A percentile compares a stretch with the other conserved stretches of the same genome.
These are phyloP conservation scores for Nymphaea thermarum DNA, from an alignment of 164 flowering plant species.

Conservation along the genomic window DNA sequence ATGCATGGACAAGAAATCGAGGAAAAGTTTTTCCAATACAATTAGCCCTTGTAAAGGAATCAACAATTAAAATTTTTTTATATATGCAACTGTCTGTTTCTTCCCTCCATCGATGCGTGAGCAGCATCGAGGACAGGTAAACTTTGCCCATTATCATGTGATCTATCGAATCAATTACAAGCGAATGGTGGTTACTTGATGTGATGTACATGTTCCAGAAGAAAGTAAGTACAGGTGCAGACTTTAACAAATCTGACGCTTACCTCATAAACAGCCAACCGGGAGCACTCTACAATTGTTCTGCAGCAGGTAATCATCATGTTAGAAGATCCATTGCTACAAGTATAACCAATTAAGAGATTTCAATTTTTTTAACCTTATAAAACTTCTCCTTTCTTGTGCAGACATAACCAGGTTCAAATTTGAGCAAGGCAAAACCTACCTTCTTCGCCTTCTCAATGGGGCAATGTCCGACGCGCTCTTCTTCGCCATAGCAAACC, in stretches of 20 bases:
- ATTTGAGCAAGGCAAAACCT: constrained; percentile 20
- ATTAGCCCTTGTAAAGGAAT: too few relatives aligned
- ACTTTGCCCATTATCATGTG: too few relatives aligned
- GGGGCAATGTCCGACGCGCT: constrained; percentile 17
- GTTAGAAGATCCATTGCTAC: background rate
- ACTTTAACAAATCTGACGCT: constrained; percentile 3
- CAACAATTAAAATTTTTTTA: too few relatives aligned
- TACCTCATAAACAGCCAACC: constrained; percentile 5
- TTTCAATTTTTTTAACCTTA: too few relatives aligned
- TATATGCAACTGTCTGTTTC: too few relatives aligned
- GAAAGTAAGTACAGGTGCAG: background rate
- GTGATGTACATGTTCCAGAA: constrained; percentile 1
- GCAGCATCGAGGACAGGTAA: too few relatives aligned
- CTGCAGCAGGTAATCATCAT: constrained; percentile 7
- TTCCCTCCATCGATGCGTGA: too few relatives aligned
- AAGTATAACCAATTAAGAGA: too few relatives aligned
- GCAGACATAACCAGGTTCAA: too few relatives aligned
- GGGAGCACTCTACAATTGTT: constrained; percentile 18
- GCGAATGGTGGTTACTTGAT: constrained; percentile 4
- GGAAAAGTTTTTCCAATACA: too few relatives aligned
- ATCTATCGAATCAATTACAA: background rate
- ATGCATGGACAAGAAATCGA: too few relatives aligned
- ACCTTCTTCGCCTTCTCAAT: constrained; percentile 26
- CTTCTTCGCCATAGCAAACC: constrained; percentile 12
- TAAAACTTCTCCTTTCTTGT: constrained; percentile 3